Evolutionary conservation across 2,329 filamentous ascomycete species (phyloP).

Genomic region (Dactylellina cionopaga): DNA sequence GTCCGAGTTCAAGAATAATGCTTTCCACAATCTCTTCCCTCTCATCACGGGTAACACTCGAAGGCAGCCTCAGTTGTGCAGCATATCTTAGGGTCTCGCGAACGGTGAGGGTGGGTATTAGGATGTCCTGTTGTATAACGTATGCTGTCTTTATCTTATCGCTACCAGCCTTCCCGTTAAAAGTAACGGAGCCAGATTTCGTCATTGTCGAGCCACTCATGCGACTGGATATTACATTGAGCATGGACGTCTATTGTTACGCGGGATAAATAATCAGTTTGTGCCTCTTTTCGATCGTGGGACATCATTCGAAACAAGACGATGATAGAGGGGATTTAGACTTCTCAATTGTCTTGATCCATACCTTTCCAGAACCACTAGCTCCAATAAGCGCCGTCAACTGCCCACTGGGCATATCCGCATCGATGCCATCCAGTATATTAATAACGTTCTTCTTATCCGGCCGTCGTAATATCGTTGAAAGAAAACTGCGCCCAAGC

Average conservation of each 20-base stretch:
- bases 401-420: slow-evolving; percentile 72
- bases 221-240: slow-evolving; percentile 77
- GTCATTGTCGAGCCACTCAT: slow-evolving; percentile 68
- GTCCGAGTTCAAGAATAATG: slow-evolving; percentile 77
- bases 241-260: slow-evolving; percentile 67
- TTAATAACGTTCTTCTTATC: slow-evolving; percentile 32
- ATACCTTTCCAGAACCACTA: slow-evolving; percentile 74
- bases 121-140: slow-evolving; percentile 79
- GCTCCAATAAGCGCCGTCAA: slow-evolving; percentile 80
- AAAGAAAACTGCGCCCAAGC: slow-evolving; percentile 58
- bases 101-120: slow-evolving; percentile 78
- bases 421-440: slow-evolving; percentile 72
- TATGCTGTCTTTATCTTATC: slow-evolving; percentile 72
- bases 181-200: slow-evolving; percentile 68
- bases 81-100: slow-evolving; percentile 79
- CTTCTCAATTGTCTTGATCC: too few species aligned
- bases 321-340: too few species aligned
- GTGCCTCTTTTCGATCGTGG: slow-evolving; percentile 49
- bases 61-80: slow-evolving; percentile 75
- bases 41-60: slow-evolving; percentile 70
- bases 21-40: slow-evolving; percentile 75
- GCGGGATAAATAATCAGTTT: slow-evolving; percentile 53
- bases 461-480: slow-evolving; percentile 3
- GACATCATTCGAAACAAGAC: too few species aligned
- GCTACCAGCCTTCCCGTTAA: slow-evolving; percentile 70